phyloP scores from a whole-genome alignment of 2,329 filamentous ascomycete genomes.

The Penicillium sp. region DNA sequence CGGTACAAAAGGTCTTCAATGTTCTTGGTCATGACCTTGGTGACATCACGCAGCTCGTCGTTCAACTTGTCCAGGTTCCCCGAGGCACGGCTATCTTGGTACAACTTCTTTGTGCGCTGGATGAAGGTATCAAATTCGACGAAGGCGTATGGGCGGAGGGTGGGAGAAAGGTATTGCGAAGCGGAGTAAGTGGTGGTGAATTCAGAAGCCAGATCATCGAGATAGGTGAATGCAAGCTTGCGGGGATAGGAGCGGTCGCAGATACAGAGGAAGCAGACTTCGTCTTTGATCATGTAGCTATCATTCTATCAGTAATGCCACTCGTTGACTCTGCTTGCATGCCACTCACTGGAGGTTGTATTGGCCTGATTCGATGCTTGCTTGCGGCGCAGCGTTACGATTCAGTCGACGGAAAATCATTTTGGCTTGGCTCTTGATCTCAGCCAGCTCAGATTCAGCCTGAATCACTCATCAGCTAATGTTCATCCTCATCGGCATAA shows the following conservation, averaged over 20 bases:
- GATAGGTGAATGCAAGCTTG: slow-evolving; percentile 97
- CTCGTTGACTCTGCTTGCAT: background rate
- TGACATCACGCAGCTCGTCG: slow-evolving; percentile 94
- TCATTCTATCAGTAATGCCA: slow-evolving; percentile 4
- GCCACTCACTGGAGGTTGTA: slow-evolving; percentile 75
- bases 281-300: slow-evolving; percentile 77
- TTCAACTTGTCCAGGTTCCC: slow-evolving; percentile 94
- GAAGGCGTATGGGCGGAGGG: slow-evolving; percentile 86
- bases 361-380: slow-evolving; percentile 78
- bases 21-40: slow-evolving; percentile 99
- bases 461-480: slow-evolving; percentile 25
- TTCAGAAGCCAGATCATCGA: slow-evolving; percentile 83
- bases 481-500: background rate
- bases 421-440: slow-evolving; percentile 87
- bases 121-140: slow-evolving; percentile 99
- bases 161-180: slow-evolving; percentile 65
- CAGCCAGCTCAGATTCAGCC: slow-evolving; percentile 69
- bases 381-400: slow-evolving; percentile 83
- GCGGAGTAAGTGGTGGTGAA: slow-evolving; percentile 80
- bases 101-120: slow-evolving; percentile 83
- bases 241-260: slow-evolving; percentile 91
- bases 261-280: slow-evolving; percentile 88
- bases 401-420: slow-evolving; percentile 83
- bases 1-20: slow-evolving; percentile 96
- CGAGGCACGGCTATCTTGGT: slow-evolving; percentile 83